A percentile compares a stretch with the other conserved stretches of the same genome.
These are phyloP conservation scores for Apophysomyces variabilis DNA, from an alignment of 371 early-diverging fungal genomes.

Conservation along the genomic window DNA sequence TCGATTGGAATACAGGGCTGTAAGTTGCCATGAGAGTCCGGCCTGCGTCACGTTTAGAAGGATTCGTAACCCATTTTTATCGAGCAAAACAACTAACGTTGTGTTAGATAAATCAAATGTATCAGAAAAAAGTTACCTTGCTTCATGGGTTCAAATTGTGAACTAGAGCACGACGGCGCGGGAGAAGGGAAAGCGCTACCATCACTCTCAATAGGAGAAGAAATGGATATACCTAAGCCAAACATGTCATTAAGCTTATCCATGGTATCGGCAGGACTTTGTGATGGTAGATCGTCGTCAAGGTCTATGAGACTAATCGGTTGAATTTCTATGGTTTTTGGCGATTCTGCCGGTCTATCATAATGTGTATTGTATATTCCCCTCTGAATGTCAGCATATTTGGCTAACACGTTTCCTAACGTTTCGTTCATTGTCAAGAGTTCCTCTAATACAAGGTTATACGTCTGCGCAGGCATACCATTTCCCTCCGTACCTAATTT, in stretches of 20 bases:
- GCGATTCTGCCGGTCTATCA: slow-evolving; percentile 32
- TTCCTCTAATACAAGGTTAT: slow-evolving; percentile 34
- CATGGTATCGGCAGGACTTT: slow-evolving; percentile 15
- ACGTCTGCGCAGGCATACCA: background rate
- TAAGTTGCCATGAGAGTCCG: slow-evolving; percentile 26
- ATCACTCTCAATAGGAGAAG: background rate
- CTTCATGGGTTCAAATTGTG: background rate
- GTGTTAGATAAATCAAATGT: background rate
- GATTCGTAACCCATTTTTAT: slow-evolving; percentile 68
- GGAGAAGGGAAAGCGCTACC: slow-evolving; percentile 15
- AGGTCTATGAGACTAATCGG: slow-evolving; percentile 66
- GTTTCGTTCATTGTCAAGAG: slow-evolving; percentile 77
- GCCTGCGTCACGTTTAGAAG: slow-evolving; percentile 40
- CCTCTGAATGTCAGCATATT: slow-evolving; percentile 71
- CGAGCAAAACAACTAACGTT: slow-evolving; percentile 51
- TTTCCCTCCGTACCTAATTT: slow-evolving; percentile 29
- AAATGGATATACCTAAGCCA: slow-evolving; percentile 13
- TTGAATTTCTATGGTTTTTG: slow-evolving; percentile 18
- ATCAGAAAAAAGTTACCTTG: slow-evolving; percentile 1
- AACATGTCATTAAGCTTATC: slow-evolving; percentile 33
- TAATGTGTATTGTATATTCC: slow-evolving; percentile 56
- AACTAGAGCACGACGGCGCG: slow-evolving; percentile 22
- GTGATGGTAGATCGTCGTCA: slow-evolving; percentile 45
- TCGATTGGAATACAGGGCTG: slow-evolving; percentile 56
- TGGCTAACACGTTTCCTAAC: slow-evolving; percentile 80